phyloP scores from a whole-genome alignment of 352 stramenopile species.

The Pythium guiyangense region DNA sequence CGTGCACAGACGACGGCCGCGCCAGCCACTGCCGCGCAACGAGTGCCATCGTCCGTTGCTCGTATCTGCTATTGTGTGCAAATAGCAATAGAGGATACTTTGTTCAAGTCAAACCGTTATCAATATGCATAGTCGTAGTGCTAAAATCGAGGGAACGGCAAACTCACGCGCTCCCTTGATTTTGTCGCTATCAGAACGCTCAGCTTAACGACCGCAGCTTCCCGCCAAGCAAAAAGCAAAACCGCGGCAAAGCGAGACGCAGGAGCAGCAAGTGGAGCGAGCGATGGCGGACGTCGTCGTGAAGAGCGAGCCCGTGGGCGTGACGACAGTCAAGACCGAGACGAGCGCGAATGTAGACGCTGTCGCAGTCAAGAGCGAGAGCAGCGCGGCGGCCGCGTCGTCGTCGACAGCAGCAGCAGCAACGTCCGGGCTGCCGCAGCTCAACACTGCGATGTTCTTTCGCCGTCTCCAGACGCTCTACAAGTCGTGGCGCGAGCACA shows the following conservation, averaged over 20 bases:
- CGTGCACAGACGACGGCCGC: no score
- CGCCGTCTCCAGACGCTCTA: conserved; percentile 76
- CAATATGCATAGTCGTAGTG: no score
- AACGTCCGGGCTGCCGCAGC: conserved; percentile 22
- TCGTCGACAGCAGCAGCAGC: conserved; percentile 1
- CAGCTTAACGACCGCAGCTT: no score
- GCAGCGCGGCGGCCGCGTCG: neutral
- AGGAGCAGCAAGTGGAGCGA: neutral
- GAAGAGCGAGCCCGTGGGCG: conserved; percentile 17
- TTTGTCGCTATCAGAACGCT: no score
- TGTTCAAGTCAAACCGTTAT: no score
- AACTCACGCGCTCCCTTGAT: no score
- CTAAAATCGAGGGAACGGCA: no score
- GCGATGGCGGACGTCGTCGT: conserved; percentile 24
- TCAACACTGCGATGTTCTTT: conserved; percentile 76
- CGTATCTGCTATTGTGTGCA: no score
- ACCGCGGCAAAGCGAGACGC: neutral
- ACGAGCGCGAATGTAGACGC: conserved; percentile 12
- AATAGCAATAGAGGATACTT: no score
- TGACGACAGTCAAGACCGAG: conserved; percentile 18
- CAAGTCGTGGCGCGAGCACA: conserved; percentile 56
- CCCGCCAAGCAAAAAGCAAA: conserved; percentile 5
- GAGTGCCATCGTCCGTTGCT: no score
- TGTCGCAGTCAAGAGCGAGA: conserved; percentile 34
- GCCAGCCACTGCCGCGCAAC: no score